Conservation (phyloP, 805 yeast species). For the Candida montana region DNA sequence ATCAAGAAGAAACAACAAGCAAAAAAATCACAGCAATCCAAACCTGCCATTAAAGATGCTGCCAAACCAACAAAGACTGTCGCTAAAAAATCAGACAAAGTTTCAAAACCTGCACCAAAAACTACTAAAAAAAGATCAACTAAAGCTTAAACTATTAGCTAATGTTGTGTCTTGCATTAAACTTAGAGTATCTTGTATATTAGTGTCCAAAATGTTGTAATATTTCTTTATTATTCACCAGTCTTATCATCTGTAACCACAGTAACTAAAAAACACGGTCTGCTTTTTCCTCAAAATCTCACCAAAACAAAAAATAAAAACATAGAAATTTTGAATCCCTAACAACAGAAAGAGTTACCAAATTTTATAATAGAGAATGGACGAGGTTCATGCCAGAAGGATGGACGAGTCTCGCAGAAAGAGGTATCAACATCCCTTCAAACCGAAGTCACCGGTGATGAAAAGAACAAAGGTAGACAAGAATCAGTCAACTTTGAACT, state of each 20-base stretch:
- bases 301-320: background rate
- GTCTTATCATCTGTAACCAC: background rate
- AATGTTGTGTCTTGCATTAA: too few relatives aligned
- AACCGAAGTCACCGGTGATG: conserved; percentile 3
- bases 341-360: too few relatives aligned
- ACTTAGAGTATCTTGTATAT: too few relatives aligned
- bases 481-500: conserved; percentile 8
- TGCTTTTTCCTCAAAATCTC: too few relatives aligned
- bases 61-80: background rate
- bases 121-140: background rate
- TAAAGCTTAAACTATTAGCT: background rate
- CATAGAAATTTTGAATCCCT: too few relatives aligned
- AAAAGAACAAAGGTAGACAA: conserved; percentile 3
- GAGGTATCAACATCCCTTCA: conserved; percentile 2
- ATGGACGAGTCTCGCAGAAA: too few relatives aligned
- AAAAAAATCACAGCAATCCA: background rate
- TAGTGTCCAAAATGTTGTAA: too few relatives aligned
- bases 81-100: conserved; percentile 1
- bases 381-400: too few relatives aligned
- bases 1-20: background rate
- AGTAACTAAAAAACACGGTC: background rate
- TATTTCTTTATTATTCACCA: background rate
- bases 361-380: too few relatives aligned
- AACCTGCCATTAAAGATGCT: background rate
- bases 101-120: background rate